Evolutionary conservation across 768 basidiomycete genomes (phyloP).

Genomic region (Sutorius australiensis): DNA sequence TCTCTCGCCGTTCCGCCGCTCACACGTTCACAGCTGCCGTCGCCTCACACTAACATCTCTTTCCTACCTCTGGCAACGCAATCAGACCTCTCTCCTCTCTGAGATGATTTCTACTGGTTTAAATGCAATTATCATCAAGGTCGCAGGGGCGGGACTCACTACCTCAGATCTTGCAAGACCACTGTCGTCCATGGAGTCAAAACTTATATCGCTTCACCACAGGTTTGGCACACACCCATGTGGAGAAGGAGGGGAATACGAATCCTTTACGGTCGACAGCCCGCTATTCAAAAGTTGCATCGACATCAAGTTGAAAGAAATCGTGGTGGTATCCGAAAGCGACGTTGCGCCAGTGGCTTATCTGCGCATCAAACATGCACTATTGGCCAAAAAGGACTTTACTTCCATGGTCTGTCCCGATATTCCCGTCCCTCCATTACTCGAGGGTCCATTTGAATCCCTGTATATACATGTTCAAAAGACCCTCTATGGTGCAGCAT

Average conservation of each 20-base stretch:
- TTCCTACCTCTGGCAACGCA: slow-evolving; percentile 90
- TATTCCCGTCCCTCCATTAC: slow-evolving; percentile 45
- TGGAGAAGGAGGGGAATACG: slow-evolving; percentile 98
- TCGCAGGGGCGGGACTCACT: slow-evolving; percentile 89
- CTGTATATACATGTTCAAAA: slow-evolving; percentile 8
- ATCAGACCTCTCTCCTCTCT: slow-evolving; percentile 77
- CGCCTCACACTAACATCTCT: slow-evolving; percentile 77
- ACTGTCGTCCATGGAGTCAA: slow-evolving; percentile 69
- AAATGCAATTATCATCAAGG: slow-evolving; percentile 86
- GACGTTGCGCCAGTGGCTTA: slow-evolving; percentile 91
- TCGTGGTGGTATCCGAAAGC: slow-evolving; percentile 73
- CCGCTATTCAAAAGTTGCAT: slow-evolving; percentile 83
- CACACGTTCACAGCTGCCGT: slow-evolving; percentile 53
- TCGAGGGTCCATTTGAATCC: slow-evolving; percentile 35
- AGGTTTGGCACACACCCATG: slow-evolving; percentile 90
- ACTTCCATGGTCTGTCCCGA: slow-evolving; percentile 1
- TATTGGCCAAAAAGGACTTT: slow-evolving; percentile 53
- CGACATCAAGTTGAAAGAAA: slow-evolving; percentile 61
- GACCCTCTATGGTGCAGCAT: slow-evolving; percentile 4
- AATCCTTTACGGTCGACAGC: slow-evolving; percentile 86
- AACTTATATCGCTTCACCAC: slow-evolving; percentile 65
- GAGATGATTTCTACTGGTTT: slow-evolving; percentile 84
- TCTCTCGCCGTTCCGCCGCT: not conserved
- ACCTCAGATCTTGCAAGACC: slow-evolving; percentile 74
- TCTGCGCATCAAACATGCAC: slow-evolving; percentile 70